A percentile compares a stretch with the other conserved stretches of the same genome.
Evolutionary conservation across 768 basidiomycete genomes (phyloP).

Genomic region (Coprinellus micaceus): DNA sequence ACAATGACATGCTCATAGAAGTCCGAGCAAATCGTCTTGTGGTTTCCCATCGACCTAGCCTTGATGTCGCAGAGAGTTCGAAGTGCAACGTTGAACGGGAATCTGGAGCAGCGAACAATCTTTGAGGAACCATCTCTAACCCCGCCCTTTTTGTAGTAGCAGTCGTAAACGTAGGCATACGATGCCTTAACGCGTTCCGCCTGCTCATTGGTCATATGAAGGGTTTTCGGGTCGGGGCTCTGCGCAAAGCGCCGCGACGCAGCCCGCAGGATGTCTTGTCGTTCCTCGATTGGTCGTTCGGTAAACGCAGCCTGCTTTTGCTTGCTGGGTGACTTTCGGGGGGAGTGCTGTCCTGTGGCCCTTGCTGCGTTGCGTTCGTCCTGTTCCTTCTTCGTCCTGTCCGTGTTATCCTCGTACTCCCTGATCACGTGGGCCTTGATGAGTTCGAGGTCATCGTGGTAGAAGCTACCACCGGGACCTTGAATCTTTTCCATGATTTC

Average conservation of each 20-base stretch:
- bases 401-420: conserved; percentile 27
- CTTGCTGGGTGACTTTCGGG: conserved; percentile 14
- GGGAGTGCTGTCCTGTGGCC: conserved; percentile 12
- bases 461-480: not conserved
- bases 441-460: conserved; percentile 28
- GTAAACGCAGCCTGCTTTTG: conserved; percentile 23
- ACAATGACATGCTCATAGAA: conserved; percentile 46
- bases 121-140: not conserved
- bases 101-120: conserved; percentile 21
- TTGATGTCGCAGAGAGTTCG: conserved; percentile 53
- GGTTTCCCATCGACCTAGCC: conserved; percentile 34
- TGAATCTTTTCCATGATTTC: not conserved
- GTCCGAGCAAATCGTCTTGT: conserved; percentile 38
- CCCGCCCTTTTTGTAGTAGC: conserved; percentile 11
- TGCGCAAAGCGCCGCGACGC: conserved; percentile 42
- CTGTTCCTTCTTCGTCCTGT: conserved; percentile 15
- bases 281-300: conserved; percentile 38
- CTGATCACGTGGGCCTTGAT: conserved; percentile 41
- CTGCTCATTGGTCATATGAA: conserved; percentile 30
- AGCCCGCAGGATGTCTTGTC: conserved; percentile 50
- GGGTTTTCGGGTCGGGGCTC: conserved; percentile 17
- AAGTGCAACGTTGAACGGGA: conserved; percentile 50
- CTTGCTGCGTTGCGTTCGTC: not conserved
- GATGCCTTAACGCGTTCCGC: conserved; percentile 46
- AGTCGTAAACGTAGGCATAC: conserved; percentile 48